Percentiles rank a stretch among this genome's conserved stretches.
Evolutionary conservation across 306 rosid genomes (phyloP).

Genomic region (Quercus alba): DNA sequence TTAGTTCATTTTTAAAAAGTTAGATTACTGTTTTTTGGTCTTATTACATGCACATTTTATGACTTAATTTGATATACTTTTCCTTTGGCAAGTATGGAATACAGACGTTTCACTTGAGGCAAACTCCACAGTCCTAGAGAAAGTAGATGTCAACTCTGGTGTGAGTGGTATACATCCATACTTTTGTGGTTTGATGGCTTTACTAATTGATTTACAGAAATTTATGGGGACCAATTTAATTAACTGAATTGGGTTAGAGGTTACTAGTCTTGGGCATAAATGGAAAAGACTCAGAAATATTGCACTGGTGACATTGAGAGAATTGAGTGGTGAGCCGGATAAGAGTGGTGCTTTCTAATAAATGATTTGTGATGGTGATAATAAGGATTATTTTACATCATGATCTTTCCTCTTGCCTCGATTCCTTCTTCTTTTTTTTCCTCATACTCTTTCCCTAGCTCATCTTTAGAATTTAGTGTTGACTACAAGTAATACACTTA

Average conservation of each 20-base stretch:
- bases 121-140: not conserved
- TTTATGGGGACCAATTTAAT: not conserved
- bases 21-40: not conserved
- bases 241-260: not conserved
- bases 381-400: not conserved
- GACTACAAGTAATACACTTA: constrained; percentile 3
- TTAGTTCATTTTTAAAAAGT: not conserved
- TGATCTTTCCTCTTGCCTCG: not conserved
- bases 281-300: not conserved
- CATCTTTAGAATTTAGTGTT: not conserved
- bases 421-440: not conserved
- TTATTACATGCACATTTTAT: not conserved
- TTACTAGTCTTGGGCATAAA: not conserved
- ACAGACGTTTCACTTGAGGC: not conserved
- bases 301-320: not conserved
- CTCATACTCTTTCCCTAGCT: not conserved
- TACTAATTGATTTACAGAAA: not conserved
- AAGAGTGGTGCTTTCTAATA: not conserved
- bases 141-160: not conserved
- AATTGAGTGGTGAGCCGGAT: not conserved
- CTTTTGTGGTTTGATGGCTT: not conserved
- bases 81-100: not conserved
- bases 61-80: not conserved
- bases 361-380: not conserved
- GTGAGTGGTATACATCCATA: not conserved